Percentiles rank a stretch among this genome's conserved stretches.
Evolutionary conservation across 768 basidiomycete species (phyloP).

Genomic region (Xerocomellus amylosporus): DNA sequence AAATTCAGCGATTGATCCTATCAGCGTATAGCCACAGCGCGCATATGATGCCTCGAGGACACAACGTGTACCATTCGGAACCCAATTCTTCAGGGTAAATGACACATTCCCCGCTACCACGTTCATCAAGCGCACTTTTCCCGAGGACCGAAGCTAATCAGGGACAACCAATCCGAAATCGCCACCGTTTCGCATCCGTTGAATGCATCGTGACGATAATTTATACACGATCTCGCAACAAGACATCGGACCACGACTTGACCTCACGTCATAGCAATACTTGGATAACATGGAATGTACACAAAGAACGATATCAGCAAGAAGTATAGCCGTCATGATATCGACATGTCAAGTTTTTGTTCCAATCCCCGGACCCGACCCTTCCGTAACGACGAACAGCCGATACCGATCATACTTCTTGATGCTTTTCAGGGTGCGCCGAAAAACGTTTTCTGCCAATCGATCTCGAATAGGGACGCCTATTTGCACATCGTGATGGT

Average conservation of each 20-base stretch:
- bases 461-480: constrained; percentile 43
- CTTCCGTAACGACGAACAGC: constrained; percentile 45
- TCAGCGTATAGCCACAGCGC: constrained; percentile 16
- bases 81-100: neutral
- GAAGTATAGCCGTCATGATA: neutral
- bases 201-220: neutral
- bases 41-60: constrained; percentile 25
- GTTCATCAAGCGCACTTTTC: neutral
- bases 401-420: constrained; percentile 46
- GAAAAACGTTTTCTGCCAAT: constrained; percentile 46
- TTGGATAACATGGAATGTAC: neutral
- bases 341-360: constrained; percentile 27
- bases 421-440: constrained; percentile 44
- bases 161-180: neutral
- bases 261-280: neutral
- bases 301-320: too few species aligned
- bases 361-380: constrained; percentile 53
- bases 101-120: neutral
- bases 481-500: constrained; percentile 10
- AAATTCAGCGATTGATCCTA: neutral
- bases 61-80: constrained; percentile 12
- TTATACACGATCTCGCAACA: neutral
- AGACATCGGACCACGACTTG: neutral
- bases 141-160: neutral
- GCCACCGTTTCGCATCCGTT: neutral